Evolutionary conservation across 495 filamentous ascomycete genomes (phyloP).

Genomic region (Hyaloscypha finlandica): DNA sequence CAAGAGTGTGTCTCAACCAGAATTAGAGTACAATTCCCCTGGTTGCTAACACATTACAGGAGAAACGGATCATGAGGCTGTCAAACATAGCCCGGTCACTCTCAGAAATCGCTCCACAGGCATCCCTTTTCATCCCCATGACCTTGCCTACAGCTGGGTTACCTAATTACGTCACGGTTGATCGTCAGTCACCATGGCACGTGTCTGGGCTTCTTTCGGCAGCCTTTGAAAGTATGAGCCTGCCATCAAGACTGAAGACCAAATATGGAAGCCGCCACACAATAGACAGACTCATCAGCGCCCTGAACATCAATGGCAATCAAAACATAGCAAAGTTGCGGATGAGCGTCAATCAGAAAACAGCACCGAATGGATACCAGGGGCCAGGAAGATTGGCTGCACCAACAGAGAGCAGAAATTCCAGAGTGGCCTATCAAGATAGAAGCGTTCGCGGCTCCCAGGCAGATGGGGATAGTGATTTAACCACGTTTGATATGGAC

Average conservation of each 20-base stretch:
- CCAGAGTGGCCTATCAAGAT: conserved; percentile 25
- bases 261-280: conserved; percentile 47
- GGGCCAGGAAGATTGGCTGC: conserved; percentile 24
- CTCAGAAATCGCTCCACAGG: conserved; percentile 64
- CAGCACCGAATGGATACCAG: conserved; percentile 27
- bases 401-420: conserved; percentile 20
- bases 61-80: conserved; percentile 55
- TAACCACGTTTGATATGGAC: conserved; percentile 55
- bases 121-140: conserved; percentile 80
- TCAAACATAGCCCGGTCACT: conserved; percentile 72
- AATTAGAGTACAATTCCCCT: conserved; percentile 17
- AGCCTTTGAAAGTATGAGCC: conserved; percentile 76
- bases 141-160: conserved; percentile 57
- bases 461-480: conserved; percentile 35
- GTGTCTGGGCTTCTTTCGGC: conserved; percentile 74
- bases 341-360: conserved; percentile 43
- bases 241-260: conserved; percentile 72
- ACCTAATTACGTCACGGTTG: conserved; percentile 62
- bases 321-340: conserved; percentile 79
- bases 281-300: conserved; percentile 65
- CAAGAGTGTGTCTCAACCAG: conserved; percentile 51
- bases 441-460: conserved; percentile 17
- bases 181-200: conserved; percentile 76
- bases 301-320: conserved; percentile 74
- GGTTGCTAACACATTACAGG: conserved; percentile 31